Base-by-base conservation (phyloP, 768 basidiomycete species). In the Leccinum boreale region DNA sequence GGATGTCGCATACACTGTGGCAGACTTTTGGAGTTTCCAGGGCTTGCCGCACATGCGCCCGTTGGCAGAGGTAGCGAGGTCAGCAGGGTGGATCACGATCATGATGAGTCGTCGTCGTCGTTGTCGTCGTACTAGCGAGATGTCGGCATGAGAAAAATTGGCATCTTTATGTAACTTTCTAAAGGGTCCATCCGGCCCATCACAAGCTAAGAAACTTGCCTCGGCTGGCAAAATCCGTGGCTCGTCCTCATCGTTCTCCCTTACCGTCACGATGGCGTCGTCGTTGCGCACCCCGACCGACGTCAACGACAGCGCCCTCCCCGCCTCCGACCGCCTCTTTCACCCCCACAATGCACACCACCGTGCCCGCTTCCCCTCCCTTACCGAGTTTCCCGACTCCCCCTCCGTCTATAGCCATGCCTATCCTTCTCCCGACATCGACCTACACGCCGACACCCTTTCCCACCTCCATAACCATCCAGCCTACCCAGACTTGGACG, bases 1-100 rank as follows among this genome's bases (percentile, higher is more conserved):
- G 26, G 19, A 26, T 10, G 14, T 24, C 33, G 65, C 79, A 47
- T 70, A 85, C 85, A 79, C 76, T 31, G 81, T 81, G 8, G 84
- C 73, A 3, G 77, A 65, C 66, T 84, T 84, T 33, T 58, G 58
- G 4, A 63, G 58, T 69, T 85, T 87, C 89, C 89, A 91, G 58
- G 78, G 65, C 72, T 90, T 91, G 28, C 88, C 83, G 1, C 89
- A 90, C 8, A 79, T 73, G 35, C 89, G 80, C 12, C 89, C 89
- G 56, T 79, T 79, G 29, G 85, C 77, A 0, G 88, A 84, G n/a
- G 81, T 73, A 9, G 82, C 74, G 26, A 90, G 71, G 26, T 76
- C 58, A 17, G 79, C 53, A 50, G 66, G 56, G 50, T 14, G 9
- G 49, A 42, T 42, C 42, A 21, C 19, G 42, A 44, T 19, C 42